phyloP scores from a whole-genome alignment of 1,284 basidiomycete species.

The Malassezia arunalokei region DNA sequence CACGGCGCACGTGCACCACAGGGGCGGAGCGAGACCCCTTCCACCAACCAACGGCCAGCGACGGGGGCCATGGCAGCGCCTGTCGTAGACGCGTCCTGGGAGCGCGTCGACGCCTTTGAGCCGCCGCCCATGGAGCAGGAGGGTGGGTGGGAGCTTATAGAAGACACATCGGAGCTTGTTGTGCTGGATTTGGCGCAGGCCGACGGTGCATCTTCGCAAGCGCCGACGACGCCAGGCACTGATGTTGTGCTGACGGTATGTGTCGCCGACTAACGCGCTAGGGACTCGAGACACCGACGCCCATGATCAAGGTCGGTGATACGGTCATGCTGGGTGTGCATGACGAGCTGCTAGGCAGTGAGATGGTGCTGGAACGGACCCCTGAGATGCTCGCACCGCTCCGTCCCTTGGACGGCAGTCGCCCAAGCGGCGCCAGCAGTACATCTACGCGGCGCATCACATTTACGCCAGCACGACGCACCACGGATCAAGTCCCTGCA shows the following conservation, averaged over 20 bases:
- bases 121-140: not conserved
- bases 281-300: conserved; percentile 13
- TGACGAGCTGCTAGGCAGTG: conserved; percentile 13
- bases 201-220: not conserved
- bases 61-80: not conserved
- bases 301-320: conserved; percentile 9
- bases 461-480: conserved; percentile 4
- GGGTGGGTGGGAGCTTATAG: conserved; percentile 8
- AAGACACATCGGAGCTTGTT: conserved; percentile 7
- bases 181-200: conserved; percentile 2
- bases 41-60: too few species aligned
- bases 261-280: not conserved
- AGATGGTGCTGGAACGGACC: conserved; percentile 7
- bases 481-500: not conserved
- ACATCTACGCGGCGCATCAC: conserved; percentile 6
- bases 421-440: conserved; percentile 2
- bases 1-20: not conserved
- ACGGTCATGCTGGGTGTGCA: conserved; percentile 10
- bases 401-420: not conserved
- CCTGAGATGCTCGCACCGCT: not conserved
- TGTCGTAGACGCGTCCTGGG: conserved; percentile 10
- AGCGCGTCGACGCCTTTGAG: not conserved
- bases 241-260: conserved; percentile 8
- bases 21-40: too few species aligned
- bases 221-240: conserved; percentile 1